phyloP scores from a whole-genome alignment of 2,329 filamentous ascomycete genomes.

The Colletotrichum acutatum region DNA sequence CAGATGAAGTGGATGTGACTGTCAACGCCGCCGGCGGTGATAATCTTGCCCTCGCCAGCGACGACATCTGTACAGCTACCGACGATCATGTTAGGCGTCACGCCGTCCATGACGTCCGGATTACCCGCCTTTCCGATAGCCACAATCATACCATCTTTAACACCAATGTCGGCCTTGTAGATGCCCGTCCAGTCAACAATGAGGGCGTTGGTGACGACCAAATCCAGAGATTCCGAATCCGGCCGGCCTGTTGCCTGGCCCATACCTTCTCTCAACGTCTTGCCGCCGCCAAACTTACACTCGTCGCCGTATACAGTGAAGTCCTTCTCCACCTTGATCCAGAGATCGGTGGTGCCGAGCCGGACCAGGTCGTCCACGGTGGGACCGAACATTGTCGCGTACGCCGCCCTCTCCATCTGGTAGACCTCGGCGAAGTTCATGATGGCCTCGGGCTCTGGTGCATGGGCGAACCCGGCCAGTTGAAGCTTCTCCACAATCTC shows the following conservation, averaged over 20 bases:
- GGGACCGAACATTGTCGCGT: constrained; percentile 91
- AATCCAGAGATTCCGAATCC: constrained; percentile 80
- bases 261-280: constrained; percentile 95
- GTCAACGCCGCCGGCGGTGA: constrained; percentile 91
- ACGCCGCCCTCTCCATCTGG: constrained; percentile 81
- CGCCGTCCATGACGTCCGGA: constrained; percentile 95
- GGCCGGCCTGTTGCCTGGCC: constrained; percentile 85
- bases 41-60: constrained; percentile 88
- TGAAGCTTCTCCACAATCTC: constrained; percentile 76
- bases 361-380: constrained; percentile 88
- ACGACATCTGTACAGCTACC: constrained; percentile 93
- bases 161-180: constrained; percentile 95
- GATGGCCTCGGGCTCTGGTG: constrained; percentile 70
- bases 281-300: constrained; percentile 94
- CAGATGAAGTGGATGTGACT: constrained; percentile 95
- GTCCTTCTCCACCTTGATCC: constrained; percentile 91
- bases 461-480: constrained; percentile 81
- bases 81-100: constrained; percentile 81
- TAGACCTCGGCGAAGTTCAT: constrained; percentile 68
- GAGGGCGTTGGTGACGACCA: constrained; percentile 89
- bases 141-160: constrained; percentile 87
- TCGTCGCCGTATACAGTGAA: constrained; percentile 89
- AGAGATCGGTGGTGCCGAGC: constrained; percentile 86
- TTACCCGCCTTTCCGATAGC: constrained; percentile 96
- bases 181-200: constrained; percentile 93